Evolutionary conservation across 768 basidiomycete genomes (phyloP).

Genomic region (Porpolomopsis calyptriformis): DNA sequence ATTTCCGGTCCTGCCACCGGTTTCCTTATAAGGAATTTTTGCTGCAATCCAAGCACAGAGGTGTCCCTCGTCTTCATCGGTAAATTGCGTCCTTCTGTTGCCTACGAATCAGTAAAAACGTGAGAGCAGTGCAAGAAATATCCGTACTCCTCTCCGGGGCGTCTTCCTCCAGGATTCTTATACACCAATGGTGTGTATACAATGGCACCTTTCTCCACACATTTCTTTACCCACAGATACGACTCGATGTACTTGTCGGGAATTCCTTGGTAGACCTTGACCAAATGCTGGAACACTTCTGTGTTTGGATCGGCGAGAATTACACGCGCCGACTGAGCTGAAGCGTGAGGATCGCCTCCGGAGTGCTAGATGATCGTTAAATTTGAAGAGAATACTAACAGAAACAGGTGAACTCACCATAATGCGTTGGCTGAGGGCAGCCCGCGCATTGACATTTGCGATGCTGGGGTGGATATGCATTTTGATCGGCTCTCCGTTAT

Average conservation of each 20-base stretch:
- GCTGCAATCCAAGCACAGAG: constrained; percentile 71
- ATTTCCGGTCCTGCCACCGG: constrained; percentile 73
- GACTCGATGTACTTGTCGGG: constrained; percentile 71
- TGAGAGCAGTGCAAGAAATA: not conserved
- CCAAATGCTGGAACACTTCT: constrained; percentile 62
- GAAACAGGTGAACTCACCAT: constrained; percentile 36
- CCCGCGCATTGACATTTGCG: constrained; percentile 64
- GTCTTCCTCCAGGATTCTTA: constrained; percentile 74
- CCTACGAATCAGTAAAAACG: not conserved
- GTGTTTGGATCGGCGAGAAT: constrained; percentile 75
- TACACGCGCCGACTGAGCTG: constrained; percentile 60
- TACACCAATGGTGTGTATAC: constrained; percentile 68
- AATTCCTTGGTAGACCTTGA: constrained; percentile 60
- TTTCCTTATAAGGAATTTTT: constrained; percentile 78
- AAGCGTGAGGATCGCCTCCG: constrained; percentile 66
- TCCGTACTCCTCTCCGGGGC: constrained; percentile 71
- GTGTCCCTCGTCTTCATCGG: constrained; percentile 63
- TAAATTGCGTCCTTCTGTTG: constrained; percentile 65
- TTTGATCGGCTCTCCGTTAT: constrained; percentile 50
- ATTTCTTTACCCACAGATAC: constrained; percentile 77
- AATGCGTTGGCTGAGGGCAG: constrained; percentile 56
- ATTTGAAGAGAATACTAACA: not conserved
- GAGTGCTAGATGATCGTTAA: constrained; percentile 44
- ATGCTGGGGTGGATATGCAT: constrained; percentile 80
- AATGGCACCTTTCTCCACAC: constrained; percentile 56